These are phyloP conservation scores for Agaricales sp. DNA, from an alignment of 1,284 basidiomycete species.

Conservation along the genomic window DNA sequence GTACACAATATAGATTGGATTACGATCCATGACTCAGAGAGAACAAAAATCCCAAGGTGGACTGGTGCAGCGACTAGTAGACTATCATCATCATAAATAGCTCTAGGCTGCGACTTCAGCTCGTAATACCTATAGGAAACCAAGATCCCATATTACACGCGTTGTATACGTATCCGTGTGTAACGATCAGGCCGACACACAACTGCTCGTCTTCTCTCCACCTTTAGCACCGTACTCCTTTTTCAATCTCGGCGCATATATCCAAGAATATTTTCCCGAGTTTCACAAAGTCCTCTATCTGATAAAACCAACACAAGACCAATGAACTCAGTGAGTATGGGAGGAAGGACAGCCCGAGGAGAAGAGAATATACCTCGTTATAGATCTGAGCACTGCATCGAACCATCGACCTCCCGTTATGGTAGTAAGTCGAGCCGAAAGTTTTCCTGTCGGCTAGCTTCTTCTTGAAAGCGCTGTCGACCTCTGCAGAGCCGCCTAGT, in stretches of 20 bases:
- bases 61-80: too few species aligned
- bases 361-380: constrained; percentile 2
- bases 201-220: too few species aligned
- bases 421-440: constrained; percentile 2
- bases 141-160: too few species aligned
- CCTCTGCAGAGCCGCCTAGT: neutral
- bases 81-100: too few species aligned
- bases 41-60: too few species aligned
- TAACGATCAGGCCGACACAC: too few species aligned
- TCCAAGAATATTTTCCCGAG: neutral
- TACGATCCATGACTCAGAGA: too few species aligned
- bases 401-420: constrained; percentile 1
- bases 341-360: neutral
- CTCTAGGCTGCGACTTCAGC: too few species aligned
- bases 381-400: constrained; percentile 5
- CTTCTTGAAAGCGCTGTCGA: constrained; percentile 6
- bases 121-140: too few species aligned
- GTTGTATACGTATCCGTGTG: too few species aligned
- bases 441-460: constrained; percentile 4
- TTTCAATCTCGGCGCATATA: neutral
- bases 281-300: neutral
- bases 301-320: neutral
- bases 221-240: neutral
- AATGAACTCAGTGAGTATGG: neutral
- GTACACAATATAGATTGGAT: too few species aligned